Conservation (phyloP, 179 eudicot genomes). For the Vitellaria paradoxa region DNA sequence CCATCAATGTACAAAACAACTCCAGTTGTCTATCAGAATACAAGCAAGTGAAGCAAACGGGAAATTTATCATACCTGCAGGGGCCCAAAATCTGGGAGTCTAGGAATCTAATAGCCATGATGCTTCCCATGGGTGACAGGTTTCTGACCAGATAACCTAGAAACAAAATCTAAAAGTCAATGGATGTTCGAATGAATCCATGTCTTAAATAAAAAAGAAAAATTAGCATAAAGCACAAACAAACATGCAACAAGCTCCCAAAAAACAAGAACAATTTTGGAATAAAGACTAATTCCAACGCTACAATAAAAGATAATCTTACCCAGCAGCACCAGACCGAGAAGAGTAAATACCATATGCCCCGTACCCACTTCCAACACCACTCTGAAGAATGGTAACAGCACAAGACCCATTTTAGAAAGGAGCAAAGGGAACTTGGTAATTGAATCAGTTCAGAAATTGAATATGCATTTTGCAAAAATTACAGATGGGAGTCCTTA, state of each 20-base stretch:
- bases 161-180: constrained; percentile 5
- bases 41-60: not conserved
- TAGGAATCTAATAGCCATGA: constrained; percentile 28
- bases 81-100: not conserved
- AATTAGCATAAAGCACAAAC: not conserved
- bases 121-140: constrained; percentile 25
- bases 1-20: not conserved
- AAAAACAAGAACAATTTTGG: not conserved
- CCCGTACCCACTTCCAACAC: constrained; percentile 27
- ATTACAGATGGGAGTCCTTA: not conserved
- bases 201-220: not conserved
- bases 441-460: not conserved
- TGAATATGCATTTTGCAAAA: not conserved
- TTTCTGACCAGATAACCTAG: constrained; percentile 23
- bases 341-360: constrained; percentile 33
- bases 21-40: not conserved
- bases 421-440: not conserved
- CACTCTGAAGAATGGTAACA: constrained; percentile 25
- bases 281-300: not conserved
- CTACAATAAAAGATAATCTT: constrained; percentile 5
- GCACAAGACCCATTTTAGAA: not conserved
- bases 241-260: constrained; percentile 3
- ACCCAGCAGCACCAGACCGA: constrained; percentile 33
- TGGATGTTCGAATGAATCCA: not conserved
- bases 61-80: constrained; percentile 16